These are phyloP conservation scores for Aspergillus uvarum DNA, from an alignment of 2,329 filamentous ascomycete genomes.

Conservation along the genomic window DNA sequence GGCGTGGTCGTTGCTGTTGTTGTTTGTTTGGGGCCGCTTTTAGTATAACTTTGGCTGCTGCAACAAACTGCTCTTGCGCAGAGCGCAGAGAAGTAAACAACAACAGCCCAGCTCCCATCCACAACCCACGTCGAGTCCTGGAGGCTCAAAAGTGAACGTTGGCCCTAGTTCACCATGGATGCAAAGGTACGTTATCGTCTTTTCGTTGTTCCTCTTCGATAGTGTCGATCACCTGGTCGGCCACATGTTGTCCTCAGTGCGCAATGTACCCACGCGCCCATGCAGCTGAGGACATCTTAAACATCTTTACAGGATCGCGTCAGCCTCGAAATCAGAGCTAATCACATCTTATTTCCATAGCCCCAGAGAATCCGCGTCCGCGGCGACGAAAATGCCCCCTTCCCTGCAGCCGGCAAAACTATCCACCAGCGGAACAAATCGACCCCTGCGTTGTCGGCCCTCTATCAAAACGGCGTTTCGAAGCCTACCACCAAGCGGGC, in stretches of 20 bases:
- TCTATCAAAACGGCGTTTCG: slow-evolving; percentile 55
- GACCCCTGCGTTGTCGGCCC: slow-evolving; percentile 59
- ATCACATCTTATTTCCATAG: slow-evolving; percentile 46
- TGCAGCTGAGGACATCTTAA: background rate
- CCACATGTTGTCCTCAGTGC: background rate
- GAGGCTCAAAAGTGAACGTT: slow-evolving; percentile 6
- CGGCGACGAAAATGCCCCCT: slow-evolving; percentile 68
- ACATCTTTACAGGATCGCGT: background rate
- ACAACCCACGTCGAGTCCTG: slow-evolving; percentile 13
- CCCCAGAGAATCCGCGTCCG: slow-evolving; percentile 67
- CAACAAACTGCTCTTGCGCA: slow-evolving; percentile 15
- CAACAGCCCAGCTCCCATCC: slow-evolving; percentile 8
- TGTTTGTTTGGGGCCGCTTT: slow-evolving; percentile 25
- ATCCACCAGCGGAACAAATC: slow-evolving; percentile 84
- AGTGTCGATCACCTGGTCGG: background rate
- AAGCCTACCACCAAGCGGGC: slow-evolving; percentile 71
- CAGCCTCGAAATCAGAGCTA: slow-evolving; percentile 10
- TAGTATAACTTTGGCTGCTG: slow-evolving; percentile 23
- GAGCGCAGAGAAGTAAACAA: slow-evolving; percentile 24
- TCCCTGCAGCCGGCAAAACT: slow-evolving; percentile 55
- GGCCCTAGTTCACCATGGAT: slow-evolving; percentile 40
- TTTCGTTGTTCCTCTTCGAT: slow-evolving; percentile 9
- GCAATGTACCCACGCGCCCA: background rate
- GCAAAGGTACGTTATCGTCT: slow-evolving; percentile 45
- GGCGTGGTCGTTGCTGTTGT: slow-evolving; percentile 20